Evolutionary conservation across 208 protist species (phyloP), one percentile per base, ranked within the genome.

Genomic region (Crithidia thermophila): DNA sequence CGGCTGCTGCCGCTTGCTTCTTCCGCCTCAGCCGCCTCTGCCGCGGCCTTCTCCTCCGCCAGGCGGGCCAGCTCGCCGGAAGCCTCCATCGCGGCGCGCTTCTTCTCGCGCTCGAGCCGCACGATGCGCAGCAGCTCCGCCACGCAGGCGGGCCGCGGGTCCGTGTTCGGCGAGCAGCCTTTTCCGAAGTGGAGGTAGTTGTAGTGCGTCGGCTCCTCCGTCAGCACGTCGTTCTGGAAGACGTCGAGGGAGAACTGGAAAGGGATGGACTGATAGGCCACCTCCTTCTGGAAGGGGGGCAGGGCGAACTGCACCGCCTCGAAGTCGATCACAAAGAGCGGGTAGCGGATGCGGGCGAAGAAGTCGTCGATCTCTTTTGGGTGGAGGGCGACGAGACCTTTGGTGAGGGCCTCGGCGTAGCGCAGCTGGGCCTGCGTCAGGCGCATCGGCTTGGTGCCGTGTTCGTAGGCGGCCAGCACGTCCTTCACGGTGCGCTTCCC

Each of bases 201-300:
- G 64, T 94, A 96, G 75, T 96, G 91, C 59, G 68, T 87, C 0
- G 91, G 91, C 27, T 78, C 91, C 76, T 96, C 88, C 13, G 72
- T 90, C 30, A 96, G 78, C 10, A 96, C 74, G 72, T 96, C 87
- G 40, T 90, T 43, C 72, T 94, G 87, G 63, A 94, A 96, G 31
- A 96, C 91, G 60, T 96, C 91, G 25, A 94, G 52, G 16, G 91
- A 96, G 74, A 96, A 94, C 68, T 96, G 91, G 51, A 96, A 96
- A 0, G 91, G 91, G 0, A 91, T 73, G 27, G 88, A 85, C 62
- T 94, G 87, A 72, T 92, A 96, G 47, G 88, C 87, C 4, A 87
- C 64, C 49, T 84, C 69, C 61, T 92, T 89, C 49, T 75, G 75
- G 61, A 91, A 91, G n/a, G 91, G 88, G n/a, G 91, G 91, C 31